Conservation (phyloP, 441 rosid genomes). For the Macaranga tanarius region DNA sequence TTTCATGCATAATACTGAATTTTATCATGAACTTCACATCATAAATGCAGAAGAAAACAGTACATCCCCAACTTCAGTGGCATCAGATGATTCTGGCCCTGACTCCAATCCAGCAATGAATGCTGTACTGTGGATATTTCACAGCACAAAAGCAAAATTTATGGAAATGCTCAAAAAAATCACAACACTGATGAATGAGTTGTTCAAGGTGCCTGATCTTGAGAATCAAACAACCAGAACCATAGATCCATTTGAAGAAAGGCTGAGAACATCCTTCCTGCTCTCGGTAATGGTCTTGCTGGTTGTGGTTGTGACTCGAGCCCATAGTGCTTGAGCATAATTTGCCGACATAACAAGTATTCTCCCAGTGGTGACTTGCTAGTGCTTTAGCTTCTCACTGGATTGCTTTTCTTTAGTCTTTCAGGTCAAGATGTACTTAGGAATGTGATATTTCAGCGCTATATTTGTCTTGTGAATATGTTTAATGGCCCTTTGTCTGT, state of each 20-base stretch:
- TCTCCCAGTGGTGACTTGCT: neutral
- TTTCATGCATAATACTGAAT: slow-evolving; percentile 1
- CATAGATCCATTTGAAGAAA: slow-evolving; percentile 51
- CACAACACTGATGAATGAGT: slow-evolving; percentile 45
- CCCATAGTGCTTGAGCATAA: slow-evolving; percentile 42
- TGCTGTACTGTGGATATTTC: slow-evolving; percentile 55
- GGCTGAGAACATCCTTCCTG: slow-evolving; percentile 63
- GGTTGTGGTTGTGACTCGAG: slow-evolving; percentile 69
- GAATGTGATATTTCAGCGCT: neutral
- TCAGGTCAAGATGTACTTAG: neutral
- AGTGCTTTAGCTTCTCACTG: slow-evolving; percentile 6
- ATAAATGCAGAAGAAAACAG: slow-evolving; percentile 37
- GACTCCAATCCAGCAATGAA: slow-evolving; percentile 38
- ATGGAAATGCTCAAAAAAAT: slow-evolving; percentile 56
- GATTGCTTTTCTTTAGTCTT: neutral
- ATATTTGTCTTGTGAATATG: neutral
- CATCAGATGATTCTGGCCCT: slow-evolving; percentile 31
- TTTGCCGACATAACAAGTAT: slow-evolving; percentile 57
- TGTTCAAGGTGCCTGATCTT: slow-evolving; percentile 41
- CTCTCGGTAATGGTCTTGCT: slow-evolving; percentile 66
- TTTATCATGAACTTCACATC: slow-evolving; percentile 14
- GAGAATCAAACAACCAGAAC: slow-evolving; percentile 33
- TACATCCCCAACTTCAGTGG: slow-evolving; percentile 27
- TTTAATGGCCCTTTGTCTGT: neutral
- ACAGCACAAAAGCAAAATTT: slow-evolving; percentile 50